These are phyloP conservation scores for Hypoxylon sp. DNA, from an alignment of 2,329 filamentous ascomycete species.

Conservation along the genomic window DNA sequence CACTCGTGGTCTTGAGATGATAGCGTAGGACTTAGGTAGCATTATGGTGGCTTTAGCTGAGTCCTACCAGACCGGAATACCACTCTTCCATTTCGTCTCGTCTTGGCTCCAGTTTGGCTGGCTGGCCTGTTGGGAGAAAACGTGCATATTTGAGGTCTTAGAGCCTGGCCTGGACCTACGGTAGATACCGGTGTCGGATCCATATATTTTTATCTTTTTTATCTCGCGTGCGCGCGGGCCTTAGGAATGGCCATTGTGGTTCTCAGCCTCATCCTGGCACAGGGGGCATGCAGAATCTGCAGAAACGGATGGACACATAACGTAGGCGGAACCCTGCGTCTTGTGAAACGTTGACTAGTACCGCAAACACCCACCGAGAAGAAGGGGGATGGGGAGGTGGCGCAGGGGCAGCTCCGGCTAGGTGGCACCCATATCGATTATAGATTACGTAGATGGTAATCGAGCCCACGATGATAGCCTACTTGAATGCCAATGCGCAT, in stretches of 20 bases:
- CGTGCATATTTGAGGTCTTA: slow-evolving; percentile 2
- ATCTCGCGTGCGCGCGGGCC: not conserved
- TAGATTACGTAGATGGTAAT: no score
- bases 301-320: no score
- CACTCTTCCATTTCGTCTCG: not conserved
- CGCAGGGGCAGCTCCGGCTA: slow-evolving; percentile 9
- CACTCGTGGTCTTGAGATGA: not conserved
- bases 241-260: not conserved
- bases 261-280: slow-evolving; percentile 6
- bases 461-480: no score
- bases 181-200: not conserved
- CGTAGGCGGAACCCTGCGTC: slow-evolving; percentile 10
- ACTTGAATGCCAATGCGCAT: no score
- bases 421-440: no score
- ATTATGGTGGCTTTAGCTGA: not conserved
- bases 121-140: not conserved
- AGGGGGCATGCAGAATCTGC: not conserved
- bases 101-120: not conserved
- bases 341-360: slow-evolving; percentile 7
- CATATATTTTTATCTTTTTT: slow-evolving; percentile 8
- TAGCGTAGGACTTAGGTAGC: slow-evolving; percentile 1
- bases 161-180: no score
- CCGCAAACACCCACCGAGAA: not conserved
- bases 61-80: slow-evolving; percentile 5
- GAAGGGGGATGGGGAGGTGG: slow-evolving; percentile 19